A percentile compares a stretch with the other conserved stretches of the same genome.
Evolutionary conservation across 2,329 filamentous ascomycete genomes (phyloP).

Genomic region (Coleophoma crateriformis): DNA sequence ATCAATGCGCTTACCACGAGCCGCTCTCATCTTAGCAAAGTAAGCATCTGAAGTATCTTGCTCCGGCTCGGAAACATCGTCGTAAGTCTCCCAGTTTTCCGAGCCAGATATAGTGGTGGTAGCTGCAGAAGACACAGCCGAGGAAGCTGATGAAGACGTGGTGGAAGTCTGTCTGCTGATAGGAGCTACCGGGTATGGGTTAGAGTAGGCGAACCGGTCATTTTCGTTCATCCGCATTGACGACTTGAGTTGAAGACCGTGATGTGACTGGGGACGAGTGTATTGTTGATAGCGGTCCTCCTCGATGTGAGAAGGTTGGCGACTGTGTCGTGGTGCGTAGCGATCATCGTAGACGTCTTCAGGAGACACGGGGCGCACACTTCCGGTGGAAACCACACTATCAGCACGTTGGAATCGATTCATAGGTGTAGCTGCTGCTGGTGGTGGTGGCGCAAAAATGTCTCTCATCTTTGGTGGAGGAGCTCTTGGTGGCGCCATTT

Average conservation of each 20-base stretch:
- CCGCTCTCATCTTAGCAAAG: constrained; percentile 72
- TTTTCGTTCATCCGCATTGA: constrained; percentile 33
- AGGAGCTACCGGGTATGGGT: constrained; percentile 18
- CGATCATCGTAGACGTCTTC: constrained; percentile 85
- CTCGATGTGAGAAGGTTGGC: constrained; percentile 32
- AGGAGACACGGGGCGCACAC: constrained; percentile 58
- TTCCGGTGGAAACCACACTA: constrained; percentile 43
- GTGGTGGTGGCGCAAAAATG: constrained; percentile 51
- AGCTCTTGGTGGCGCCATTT: constrained; percentile 53
- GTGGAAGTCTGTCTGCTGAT: constrained; percentile 63
- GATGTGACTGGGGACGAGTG: constrained; percentile 13
- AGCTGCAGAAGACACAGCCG: constrained; percentile 32
- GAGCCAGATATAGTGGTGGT: constrained; percentile 71
- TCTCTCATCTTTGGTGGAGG: constrained; percentile 93
- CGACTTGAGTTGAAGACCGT: constrained; percentile 25
- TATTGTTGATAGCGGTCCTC: neutral
- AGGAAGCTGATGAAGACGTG: constrained; percentile 36
- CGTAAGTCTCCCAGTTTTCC: constrained; percentile 98
- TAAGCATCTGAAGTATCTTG: constrained; percentile 78
- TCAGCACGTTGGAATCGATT: constrained; percentile 41
- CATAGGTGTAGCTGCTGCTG: constrained; percentile 44
- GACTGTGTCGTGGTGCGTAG: constrained; percentile 24
- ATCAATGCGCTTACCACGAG: constrained; percentile 59
- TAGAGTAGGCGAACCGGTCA: constrained; percentile 25
- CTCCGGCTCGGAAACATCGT: constrained; percentile 74